Conservation (phyloP, 2,329 filamentous ascomycete genomes). For the Nannizzia gypsea region DNA sequence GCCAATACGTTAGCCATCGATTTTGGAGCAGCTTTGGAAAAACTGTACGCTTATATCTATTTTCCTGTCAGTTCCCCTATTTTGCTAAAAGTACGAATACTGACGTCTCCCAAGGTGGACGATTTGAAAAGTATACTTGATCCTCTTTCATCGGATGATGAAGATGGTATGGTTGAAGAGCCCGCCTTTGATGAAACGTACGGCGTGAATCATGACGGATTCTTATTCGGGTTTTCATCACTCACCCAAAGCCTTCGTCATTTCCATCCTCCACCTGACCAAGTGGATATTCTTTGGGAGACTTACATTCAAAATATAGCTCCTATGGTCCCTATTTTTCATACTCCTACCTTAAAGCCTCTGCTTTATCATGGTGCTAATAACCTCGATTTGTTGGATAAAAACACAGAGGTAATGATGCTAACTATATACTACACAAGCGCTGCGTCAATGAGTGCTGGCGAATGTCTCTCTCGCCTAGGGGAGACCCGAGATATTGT, state of each 20-base stretch:
- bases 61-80: background rate
- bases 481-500: conserved; percentile 41
- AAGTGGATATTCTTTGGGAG: conserved; percentile 45
- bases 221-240: conserved; percentile 50
- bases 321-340: conserved; percentile 49
- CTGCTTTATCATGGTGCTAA: conserved; percentile 41
- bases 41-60: conserved; percentile 34
- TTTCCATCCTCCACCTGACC: conserved; percentile 44
- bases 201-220: conserved; percentile 43
- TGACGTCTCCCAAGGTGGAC: conserved; percentile 36
- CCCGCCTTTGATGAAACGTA: conserved; percentile 25
- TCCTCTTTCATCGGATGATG: conserved; percentile 45
- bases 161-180: conserved; percentile 39
- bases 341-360: conserved; percentile 43
- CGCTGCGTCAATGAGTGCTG: conserved; percentile 32
- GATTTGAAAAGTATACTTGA: conserved; percentile 52
- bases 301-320: conserved; percentile 51
- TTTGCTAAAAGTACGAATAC: background rate
- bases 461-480: conserved; percentile 34
- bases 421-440: conserved; percentile 53
- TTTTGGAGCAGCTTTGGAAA: conserved; percentile 52
- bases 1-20: conserved; percentile 50
- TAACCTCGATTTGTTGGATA: conserved; percentile 40
- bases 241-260: conserved; percentile 43
- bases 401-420: conserved; percentile 44